Evolutionary conservation across 192 early-diverging fungal genomes (phyloP).

Genomic region (Podila epicladia): DNA sequence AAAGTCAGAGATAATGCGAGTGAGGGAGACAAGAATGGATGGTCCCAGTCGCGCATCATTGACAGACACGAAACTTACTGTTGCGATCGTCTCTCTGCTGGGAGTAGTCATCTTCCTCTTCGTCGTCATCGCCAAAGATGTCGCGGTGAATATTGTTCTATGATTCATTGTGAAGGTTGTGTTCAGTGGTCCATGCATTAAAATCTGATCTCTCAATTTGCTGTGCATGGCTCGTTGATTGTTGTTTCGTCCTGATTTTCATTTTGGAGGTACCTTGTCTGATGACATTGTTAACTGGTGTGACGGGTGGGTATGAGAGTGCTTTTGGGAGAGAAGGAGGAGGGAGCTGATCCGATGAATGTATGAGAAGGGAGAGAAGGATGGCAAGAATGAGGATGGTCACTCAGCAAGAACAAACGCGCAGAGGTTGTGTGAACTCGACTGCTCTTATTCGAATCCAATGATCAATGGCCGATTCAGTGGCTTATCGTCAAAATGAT

Average conservation of each 20-base stretch:
- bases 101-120: conserved; percentile 31
- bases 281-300: conserved; percentile 17
- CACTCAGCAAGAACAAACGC: no score
- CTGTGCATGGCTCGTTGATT: neutral
- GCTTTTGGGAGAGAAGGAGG: neutral
- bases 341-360: neutral
- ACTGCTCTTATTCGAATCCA: no score
- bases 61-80: neutral
- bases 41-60: no score
- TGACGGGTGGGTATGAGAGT: neutral
- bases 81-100: neutral
- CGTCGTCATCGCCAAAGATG: conserved; percentile 50
- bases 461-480: no score
- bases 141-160: conserved; percentile 35
- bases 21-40: no score
- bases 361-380: no score
- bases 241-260: neutral
- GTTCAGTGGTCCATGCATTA: neutral
- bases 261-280: conserved; percentile 26
- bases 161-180: neutral
- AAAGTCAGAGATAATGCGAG: no score
- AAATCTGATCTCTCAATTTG: neutral
- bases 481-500: no score
- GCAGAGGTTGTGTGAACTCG: no score
- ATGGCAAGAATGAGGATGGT: no score